Conservation (phyloP, 768 basidiomycete species). For the Lactarius deliciosus region DNA sequence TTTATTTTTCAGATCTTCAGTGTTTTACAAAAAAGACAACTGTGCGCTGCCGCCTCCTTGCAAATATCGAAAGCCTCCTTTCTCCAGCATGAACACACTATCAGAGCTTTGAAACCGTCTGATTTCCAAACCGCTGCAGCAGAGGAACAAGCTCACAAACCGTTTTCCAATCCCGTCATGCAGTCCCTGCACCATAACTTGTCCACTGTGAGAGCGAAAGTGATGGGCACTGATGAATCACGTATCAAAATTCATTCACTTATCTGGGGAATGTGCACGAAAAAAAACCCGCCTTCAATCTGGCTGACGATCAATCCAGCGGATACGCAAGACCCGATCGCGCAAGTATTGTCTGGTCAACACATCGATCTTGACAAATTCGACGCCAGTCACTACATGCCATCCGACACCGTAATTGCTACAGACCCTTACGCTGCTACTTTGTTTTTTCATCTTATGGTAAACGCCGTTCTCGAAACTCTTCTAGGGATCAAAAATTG, state of each 20-base stretch:
- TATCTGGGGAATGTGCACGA: not conserved
- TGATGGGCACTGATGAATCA: not conserved
- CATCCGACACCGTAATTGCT: too few species aligned
- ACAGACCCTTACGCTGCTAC: too few species aligned
- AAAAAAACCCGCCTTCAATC: not conserved
- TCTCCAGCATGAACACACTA: too few species aligned
- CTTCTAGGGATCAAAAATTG: too few species aligned
- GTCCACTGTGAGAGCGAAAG: not conserved
- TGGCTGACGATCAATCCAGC: not conserved
- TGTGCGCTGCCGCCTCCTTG: not conserved
- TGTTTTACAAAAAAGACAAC: not conserved
- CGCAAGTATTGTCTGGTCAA: not conserved
- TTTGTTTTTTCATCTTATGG: too few species aligned
- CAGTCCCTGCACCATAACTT: not conserved
- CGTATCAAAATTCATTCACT: not conserved
- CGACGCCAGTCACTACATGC: too few species aligned
- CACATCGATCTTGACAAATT: not conserved
- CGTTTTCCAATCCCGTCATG: too few species aligned
- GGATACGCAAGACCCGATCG: not conserved
- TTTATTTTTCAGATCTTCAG: not conserved
- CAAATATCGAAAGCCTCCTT: not conserved
- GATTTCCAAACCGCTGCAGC: too few species aligned
- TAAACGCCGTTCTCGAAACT: too few species aligned
- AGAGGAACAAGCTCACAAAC: not conserved
- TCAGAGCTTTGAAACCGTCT: fast-evolving